Base-by-base conservation (phyloP, 352 stramenopile species). In the Pythium apleroticum region DNA sequence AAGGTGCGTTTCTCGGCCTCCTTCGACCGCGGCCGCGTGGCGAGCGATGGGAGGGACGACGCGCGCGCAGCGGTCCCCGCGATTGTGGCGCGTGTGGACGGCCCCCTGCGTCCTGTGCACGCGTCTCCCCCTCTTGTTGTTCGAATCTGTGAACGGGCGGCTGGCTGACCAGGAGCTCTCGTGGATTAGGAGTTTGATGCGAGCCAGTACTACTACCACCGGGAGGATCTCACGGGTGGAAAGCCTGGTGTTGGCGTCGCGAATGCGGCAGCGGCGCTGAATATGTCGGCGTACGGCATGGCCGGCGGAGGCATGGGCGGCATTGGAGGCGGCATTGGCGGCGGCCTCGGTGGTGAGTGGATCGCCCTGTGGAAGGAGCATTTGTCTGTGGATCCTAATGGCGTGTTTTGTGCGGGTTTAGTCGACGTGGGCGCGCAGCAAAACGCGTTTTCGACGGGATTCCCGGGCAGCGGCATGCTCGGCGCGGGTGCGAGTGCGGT, bases 141-240 rank as follows among this genome's bases (percentile, higher is more conserved):
- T n/a, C n/a, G n/a, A n/a, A n/a, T n/a, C n/a, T n/a, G 39, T 53
- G 14, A 9, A 46, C 22, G 3, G 17, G n/a, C n/a, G n/a, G n/a
- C n/a, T 6, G 37, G 37, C 14, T 46, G 37, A n/a, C 9, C 15
- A 46, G 7, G 4, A 46, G 37, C 37, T 14, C 17, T 9, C 9
- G 5, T 22, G 19, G 14, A 19, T 41, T 57, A 95, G 71, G 84
- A 92, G 55, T 95, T 95, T 69, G 86, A 95, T 76, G 86, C 86
- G 52, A 93, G 84, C 64, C 86, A 93, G 60, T 95, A 95, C 65
- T 95, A 95, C 64, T 95, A 95, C 74, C 80, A 95, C 41, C 86
- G 86, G 11, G 82, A 93, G 66, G 86, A 95, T 15, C 81, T 90
- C 25, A 66, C 73, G 4, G 69, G 53, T 56, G 88, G 90, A 55